These are phyloP conservation scores for Rubroboletus satanas DNA, from an alignment of 768 basidiomycete genomes.

Conservation along the genomic window DNA sequence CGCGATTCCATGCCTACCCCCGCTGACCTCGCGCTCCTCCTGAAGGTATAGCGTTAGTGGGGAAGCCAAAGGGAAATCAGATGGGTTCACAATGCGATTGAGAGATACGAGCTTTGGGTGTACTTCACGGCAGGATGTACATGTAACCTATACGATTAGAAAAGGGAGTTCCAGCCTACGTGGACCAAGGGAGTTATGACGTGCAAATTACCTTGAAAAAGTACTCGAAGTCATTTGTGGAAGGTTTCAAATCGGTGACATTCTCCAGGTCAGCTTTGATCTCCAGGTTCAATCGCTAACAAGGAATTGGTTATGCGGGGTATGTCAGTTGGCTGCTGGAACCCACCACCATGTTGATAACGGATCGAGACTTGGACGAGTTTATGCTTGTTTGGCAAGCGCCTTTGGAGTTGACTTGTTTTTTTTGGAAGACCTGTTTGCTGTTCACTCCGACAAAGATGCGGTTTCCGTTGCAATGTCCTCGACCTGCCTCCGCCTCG, in stretches of 20 bases:
- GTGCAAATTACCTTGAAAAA: slow-evolving; percentile 60
- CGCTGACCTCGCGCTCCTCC: slow-evolving; percentile 65
- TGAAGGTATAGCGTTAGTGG: slow-evolving; percentile 27
- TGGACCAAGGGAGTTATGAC: background rate
- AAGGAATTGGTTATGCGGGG: background rate
- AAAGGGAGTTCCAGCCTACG: background rate
- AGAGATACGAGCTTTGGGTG: slow-evolving; percentile 71
- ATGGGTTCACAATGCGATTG: slow-evolving; percentile 55
- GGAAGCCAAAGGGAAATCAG: background rate
- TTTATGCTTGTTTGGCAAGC: slow-evolving; percentile 27
- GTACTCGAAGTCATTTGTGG: slow-evolving; percentile 68
- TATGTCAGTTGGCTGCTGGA: background rate
- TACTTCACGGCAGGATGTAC: slow-evolving; percentile 72
- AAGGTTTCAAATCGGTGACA: slow-evolving; percentile 65
- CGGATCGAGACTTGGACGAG: slow-evolving; percentile 2
- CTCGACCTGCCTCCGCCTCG: slow-evolving; percentile 10
- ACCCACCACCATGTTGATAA: slow-evolving; percentile 50
- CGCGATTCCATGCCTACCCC: slow-evolving; percentile 64
- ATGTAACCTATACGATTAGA: slow-evolving; percentile 53
- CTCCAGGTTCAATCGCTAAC: slow-evolving; percentile 56
- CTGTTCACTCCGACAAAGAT: slow-evolving; percentile 10
- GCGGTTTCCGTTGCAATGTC: slow-evolving; percentile 17
- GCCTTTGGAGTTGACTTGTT: background rate
- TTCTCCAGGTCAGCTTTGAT: slow-evolving; percentile 82
- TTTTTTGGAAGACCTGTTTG: background rate